Evolutionary conservation across 306 rosid species (phyloP).

Genomic region (Corylus heterophylla): DNA sequence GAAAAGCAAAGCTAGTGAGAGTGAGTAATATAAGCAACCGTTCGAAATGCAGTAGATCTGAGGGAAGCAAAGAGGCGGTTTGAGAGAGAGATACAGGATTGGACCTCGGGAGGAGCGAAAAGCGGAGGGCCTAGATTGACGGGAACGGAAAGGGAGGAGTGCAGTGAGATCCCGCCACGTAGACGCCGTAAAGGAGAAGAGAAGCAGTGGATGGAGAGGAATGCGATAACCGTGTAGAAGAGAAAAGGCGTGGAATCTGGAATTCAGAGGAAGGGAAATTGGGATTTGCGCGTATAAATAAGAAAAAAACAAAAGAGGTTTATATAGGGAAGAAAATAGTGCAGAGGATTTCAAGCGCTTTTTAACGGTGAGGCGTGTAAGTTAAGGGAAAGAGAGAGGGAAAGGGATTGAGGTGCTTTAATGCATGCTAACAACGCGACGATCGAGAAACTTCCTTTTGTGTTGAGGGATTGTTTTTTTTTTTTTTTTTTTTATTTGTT

Average conservation of each 20-base stretch:
- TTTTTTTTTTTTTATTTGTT: too few species aligned
- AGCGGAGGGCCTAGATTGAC: conserved; percentile 39
- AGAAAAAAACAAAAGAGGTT: too few species aligned
- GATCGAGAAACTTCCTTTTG: too few species aligned
- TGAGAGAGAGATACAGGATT: conserved; percentile 3
- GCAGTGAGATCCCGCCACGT: conserved; percentile 29
- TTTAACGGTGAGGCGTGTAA: neutral
- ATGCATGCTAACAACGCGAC: too few species aligned
- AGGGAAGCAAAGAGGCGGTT: conserved; percentile 22
- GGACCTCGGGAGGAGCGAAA: conserved; percentile 23
- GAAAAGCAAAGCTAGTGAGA: neutral
- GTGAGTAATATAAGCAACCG: neutral
- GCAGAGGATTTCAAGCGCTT: neutral
- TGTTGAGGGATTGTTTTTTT: too few species aligned
- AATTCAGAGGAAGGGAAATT: neutral
- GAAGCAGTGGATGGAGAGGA: too few species aligned
- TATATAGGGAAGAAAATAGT: neutral
- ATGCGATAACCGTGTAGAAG: neutral
- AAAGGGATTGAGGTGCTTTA: neutral
- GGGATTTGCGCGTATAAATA: too few species aligned
- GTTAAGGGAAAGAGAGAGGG: neutral
- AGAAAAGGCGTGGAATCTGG: conserved; percentile 12
- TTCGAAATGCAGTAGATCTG: conserved; percentile 42
- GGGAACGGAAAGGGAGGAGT: neutral
- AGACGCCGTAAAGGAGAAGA: conserved; percentile 7